Base-by-base conservation (phyloP, 2,329 filamentous ascomycete species). In the Calonectria ilicicola region DNA sequence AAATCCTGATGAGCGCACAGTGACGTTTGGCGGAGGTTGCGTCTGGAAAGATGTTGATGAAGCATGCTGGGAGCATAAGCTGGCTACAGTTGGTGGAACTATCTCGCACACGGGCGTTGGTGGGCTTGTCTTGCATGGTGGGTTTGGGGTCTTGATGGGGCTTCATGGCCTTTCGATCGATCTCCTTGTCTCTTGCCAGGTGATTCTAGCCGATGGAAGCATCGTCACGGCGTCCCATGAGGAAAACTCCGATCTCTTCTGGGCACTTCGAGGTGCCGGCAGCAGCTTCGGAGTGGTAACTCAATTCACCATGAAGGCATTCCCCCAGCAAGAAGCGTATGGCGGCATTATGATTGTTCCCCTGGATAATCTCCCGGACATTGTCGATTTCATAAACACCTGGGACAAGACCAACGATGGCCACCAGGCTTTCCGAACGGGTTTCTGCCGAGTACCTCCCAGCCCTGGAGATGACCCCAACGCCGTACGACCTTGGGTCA, bases 91-190 rank as follows among this genome's bases (percentile, higher is more conserved):
- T 0, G 91, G 90, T 10, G 91, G 91, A 3, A 91, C 91, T 0
- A 89, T 92, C 12, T 89, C 89, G 49, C 89, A 92, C 74, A 92
- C 90, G 1, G 91, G 91, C 7, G 88, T 93, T 7, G 91, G 89
- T 2, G 91, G 89, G 0, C 82, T 92, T 17, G 87, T 88, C 0
- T 80, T 92, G 1, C 89, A 89, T 1, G 91, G 90, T 27, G 91
- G 91, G 1, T 91, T 90, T 76, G 90, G 91, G 1, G 87, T 88
- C 80, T 82, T 93, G 19, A 87, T 85, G 29, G 88, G 89, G 1
- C 82, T 84, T 38, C 83, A 90, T 65, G 92, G 92, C 0, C 83
- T 92, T 10, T 77, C 83, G 4, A 80, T 86, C 12, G 87, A 89
- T 72, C 81, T 82, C 21, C 78, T 89, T 4, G 21, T 86, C 6